A percentile compares a stretch with the other conserved stretches of the same genome.
Evolutionary conservation across 2,329 filamentous ascomycete genomes (phyloP).

Genomic region (Lachnellula subtilissima): DNA sequence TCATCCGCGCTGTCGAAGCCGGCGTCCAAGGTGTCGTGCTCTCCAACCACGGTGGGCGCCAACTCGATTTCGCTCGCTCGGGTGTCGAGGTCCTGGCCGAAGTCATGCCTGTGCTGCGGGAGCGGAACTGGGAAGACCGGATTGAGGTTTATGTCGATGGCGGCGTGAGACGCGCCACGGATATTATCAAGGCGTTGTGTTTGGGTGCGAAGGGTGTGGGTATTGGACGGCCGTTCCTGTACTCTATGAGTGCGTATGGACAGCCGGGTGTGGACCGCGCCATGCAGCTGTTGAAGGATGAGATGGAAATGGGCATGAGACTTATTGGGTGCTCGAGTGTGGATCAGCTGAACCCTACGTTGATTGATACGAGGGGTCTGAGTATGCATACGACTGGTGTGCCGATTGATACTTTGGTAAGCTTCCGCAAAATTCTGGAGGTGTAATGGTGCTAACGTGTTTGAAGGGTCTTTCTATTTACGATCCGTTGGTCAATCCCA

Average conservation of each 20-base stretch:
- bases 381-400: constrained; percentile 53
- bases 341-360: constrained; percentile 70
- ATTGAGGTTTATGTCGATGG: constrained; percentile 91
- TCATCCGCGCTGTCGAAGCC: constrained; percentile 74
- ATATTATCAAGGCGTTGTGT: constrained; percentile 93
- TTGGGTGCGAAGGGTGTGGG: constrained; percentile 88
- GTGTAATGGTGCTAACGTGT: constrained; percentile 4
- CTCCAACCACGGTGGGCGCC: constrained; percentile 92
- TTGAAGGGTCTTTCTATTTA: constrained; percentile 28
- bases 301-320: constrained; percentile 99
- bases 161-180: constrained; percentile 81
- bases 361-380: constrained; percentile 75
- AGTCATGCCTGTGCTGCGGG: constrained; percentile 80
- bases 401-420: constrained; percentile 54
- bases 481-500: constrained; percentile 46
- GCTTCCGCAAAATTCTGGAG: constrained; percentile 5
- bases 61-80: constrained; percentile 87
- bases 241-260: constrained; percentile 92
- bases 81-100: constrained; percentile 88
- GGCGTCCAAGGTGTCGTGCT: constrained; percentile 88
- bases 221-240: constrained; percentile 91
- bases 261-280: constrained; percentile 81
- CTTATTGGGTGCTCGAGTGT: constrained; percentile 75
- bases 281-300: constrained; percentile 88
- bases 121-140: constrained; percentile 66